Conservation (phyloP, 768 basidiomycete genomes). For the Trametes cubensis region DNA sequence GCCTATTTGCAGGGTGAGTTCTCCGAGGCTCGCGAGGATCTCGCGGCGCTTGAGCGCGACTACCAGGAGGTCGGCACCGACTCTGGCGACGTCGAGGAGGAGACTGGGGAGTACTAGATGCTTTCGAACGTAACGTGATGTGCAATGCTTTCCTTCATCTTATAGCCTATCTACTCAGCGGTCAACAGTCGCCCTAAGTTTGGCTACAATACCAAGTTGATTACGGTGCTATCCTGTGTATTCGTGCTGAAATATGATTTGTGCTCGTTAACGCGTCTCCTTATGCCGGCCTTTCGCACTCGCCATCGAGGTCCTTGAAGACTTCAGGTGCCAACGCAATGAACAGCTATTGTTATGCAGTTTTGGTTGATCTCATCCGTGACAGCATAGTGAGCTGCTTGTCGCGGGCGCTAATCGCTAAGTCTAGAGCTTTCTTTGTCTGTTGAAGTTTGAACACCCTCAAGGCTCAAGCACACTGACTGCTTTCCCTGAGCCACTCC, state of each 20-base stretch:
- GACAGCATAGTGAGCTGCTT: too few relatives aligned
- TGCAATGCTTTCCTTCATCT: slow-evolving; percentile 12
- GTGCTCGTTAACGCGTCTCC: not conserved
- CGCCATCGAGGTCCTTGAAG: too few relatives aligned
- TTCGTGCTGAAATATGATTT: slow-evolving; percentile 16
- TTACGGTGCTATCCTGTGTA: slow-evolving; percentile 20
- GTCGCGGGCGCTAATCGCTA: too few relatives aligned
- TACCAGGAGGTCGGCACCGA: slow-evolving; percentile 88
- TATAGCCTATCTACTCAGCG: slow-evolving; percentile 24
- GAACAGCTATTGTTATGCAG: too few relatives aligned
- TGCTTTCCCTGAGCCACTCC: too few relatives aligned
- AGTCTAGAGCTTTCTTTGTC: too few relatives aligned
- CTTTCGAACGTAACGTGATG: slow-evolving; percentile 5
- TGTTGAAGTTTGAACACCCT: too few relatives aligned
- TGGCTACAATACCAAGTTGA: slow-evolving; percentile 26
- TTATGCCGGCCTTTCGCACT: not conserved
- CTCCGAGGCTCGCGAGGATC: slow-evolving; percentile 96
- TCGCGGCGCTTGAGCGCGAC: slow-evolving; percentile 95
- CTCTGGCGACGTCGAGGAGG: slow-evolving; percentile 68
- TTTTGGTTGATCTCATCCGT: too few relatives aligned
- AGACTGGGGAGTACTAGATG: slow-evolving; percentile 50
- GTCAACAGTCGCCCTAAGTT: slow-evolving; percentile 19
- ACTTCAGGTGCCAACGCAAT: not conserved
- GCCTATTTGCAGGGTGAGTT: slow-evolving; percentile 76
- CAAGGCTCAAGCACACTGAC: too few relatives aligned